Base-by-base conservation (phyloP, 306 rosid species). In the Cicer judaicum region DNA sequence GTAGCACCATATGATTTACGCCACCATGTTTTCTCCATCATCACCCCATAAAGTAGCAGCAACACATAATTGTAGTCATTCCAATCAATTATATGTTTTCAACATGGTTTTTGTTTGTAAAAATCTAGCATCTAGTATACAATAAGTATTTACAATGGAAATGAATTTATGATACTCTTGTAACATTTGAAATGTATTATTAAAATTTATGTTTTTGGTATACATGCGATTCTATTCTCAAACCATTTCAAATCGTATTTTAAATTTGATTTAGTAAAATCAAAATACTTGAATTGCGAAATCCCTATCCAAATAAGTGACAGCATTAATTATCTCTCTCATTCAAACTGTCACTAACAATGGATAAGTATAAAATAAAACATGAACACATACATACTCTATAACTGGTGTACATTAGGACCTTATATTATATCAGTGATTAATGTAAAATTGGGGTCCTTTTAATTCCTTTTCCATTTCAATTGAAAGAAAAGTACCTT, bases 371-470 rank as follows among this genome's bases (percentile, higher is more conserved):
- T 54, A 44, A 15, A 29, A 29, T 29, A 29, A 29, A 29, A 29
- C 34, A 29, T 29, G 34, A 29, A 29, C 34, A 29, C 34, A 29
- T 29, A 29, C 5, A 29, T 29, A 29, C 34, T 29, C 34, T 29
- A 29, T 29, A 29, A 3, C 34, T 29, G 34, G 34, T 29, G 34
- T 29, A 29, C 34, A 29, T 29, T 29, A 2, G 34, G 34, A 29
- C 34, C 5, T 29, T 29, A 29, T 29, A 29, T 3, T 29, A 29
- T 29, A 29, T 29, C 5, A 29, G 34, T 29, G 34, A 0, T 29
- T 29, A 29, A 29, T 68, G 81, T 80, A 81, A 78, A 73, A 36
- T 62, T 66, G 75, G 76, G 81, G 86, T 66, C 86, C 73, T 77
- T 61, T 56, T 21, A 73, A 18, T 56, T 57, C 66, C 8, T 69